These are phyloP conservation scores for Ceratocystis harringtonii DNA, from an alignment of 2,329 filamentous ascomycete species.

Conservation along the genomic window DNA sequence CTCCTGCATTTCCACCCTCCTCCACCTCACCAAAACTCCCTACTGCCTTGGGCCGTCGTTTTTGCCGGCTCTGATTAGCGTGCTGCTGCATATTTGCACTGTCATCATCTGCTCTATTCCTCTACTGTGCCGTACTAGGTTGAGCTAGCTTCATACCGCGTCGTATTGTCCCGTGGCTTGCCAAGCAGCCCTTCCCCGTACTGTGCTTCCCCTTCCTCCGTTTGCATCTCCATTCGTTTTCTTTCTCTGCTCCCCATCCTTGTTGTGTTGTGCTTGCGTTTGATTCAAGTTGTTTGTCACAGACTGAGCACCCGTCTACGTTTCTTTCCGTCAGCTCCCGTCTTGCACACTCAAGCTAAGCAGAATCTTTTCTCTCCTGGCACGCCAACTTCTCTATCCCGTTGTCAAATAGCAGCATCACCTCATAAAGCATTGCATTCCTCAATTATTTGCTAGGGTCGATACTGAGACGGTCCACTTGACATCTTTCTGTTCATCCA, in stretches of 20 bases:
- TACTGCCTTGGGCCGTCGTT: too few species aligned
- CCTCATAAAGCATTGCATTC: neutral
- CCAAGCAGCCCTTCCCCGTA: conserved; percentile 19
- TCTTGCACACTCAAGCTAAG: neutral
- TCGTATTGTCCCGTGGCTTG: conserved; percentile 3
- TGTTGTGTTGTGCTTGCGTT: neutral
- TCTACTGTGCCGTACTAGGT: neutral
- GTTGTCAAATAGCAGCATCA: neutral
- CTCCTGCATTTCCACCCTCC: conserved; percentile 2
- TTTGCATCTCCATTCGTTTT: neutral
- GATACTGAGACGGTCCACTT: neutral
- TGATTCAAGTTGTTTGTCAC: conserved; percentile 11
- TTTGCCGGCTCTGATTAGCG: neutral
- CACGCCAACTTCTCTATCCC: neutral
- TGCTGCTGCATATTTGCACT: neutral
- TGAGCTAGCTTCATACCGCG: neutral
- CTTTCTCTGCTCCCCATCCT: conserved; percentile 5
- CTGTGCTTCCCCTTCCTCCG: neutral
- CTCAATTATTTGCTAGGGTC: neutral
- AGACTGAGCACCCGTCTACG: conserved; percentile 7
- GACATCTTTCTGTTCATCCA: neutral
- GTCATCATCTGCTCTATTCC: neutral
- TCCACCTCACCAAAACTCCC: neutral
- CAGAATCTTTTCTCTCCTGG: neutral
- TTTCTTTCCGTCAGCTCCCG: conserved; percentile 1